Percentiles rank a stretch among this genome's conserved stretches.
Evolutionary conservation across 2,329 filamentous ascomycete species (phyloP).

Genomic region (Cryphonectria nitschkei): DNA sequence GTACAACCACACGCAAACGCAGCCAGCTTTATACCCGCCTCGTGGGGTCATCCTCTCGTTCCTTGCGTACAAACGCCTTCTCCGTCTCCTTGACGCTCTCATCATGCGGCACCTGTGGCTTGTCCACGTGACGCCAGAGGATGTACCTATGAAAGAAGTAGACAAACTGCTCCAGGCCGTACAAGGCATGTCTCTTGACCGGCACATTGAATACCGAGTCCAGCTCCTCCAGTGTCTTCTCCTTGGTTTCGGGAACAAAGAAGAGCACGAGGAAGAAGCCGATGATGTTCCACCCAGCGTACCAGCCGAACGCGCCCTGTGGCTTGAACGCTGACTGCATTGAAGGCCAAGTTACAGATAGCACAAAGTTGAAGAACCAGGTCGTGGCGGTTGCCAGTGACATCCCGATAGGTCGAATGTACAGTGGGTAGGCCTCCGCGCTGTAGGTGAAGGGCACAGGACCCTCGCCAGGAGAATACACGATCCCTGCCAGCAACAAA

Average conservation of each 20-base stretch:
- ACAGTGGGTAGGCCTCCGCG: slow-evolving; percentile 68
- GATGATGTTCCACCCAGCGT: slow-evolving; percentile 52
- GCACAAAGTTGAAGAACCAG: slow-evolving; percentile 51
- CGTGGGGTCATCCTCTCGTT: slow-evolving; percentile 34
- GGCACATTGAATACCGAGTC: slow-evolving; percentile 42
- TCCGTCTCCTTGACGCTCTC: slow-evolving; percentile 34
- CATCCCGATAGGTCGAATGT: slow-evolving; percentile 66
- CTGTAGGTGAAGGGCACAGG: slow-evolving; percentile 69
- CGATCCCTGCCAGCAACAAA: slow-evolving; percentile 34
- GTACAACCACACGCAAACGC: neutral
- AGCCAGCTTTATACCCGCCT: slow-evolving; percentile 33
- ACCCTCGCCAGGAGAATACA: slow-evolving; percentile 64
- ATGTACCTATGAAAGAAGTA: slow-evolving; percentile 40
- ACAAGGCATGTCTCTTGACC: slow-evolving; percentile 48
- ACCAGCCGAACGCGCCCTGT: slow-evolving; percentile 54
- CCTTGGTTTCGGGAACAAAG: slow-evolving; percentile 46
- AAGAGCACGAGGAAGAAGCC: slow-evolving; percentile 48
- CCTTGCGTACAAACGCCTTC: slow-evolving; percentile 34
- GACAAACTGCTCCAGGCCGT: slow-evolving; percentile 39
- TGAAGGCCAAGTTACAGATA: slow-evolving; percentile 52
- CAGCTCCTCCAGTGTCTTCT: slow-evolving; percentile 45
- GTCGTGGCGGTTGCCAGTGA: slow-evolving; percentile 58
- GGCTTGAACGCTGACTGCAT: slow-evolving; percentile 48
- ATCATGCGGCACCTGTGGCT: slow-evolving; percentile 34
- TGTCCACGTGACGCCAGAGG: slow-evolving; percentile 35